Conservation (phyloP, 148 eudicot genomes). For the Hydrangea macrophylla region DNA sequence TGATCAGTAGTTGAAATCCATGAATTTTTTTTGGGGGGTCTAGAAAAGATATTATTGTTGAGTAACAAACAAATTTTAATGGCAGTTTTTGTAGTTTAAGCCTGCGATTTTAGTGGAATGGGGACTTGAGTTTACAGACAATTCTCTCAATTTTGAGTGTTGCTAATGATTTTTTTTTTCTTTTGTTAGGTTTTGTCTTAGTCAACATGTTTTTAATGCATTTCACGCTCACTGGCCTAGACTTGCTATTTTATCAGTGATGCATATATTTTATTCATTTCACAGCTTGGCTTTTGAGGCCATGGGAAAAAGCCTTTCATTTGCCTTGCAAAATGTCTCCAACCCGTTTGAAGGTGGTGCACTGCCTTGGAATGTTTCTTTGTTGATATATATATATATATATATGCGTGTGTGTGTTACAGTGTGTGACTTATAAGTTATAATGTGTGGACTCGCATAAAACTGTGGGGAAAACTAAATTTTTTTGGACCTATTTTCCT, state of each 20-base stretch:
- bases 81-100: not conserved
- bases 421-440: no score
- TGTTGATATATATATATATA: no score
- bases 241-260: not conserved
- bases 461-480: no score
- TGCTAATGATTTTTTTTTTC: no score
- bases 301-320: not conserved
- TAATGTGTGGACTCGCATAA: no score
- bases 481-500: no score
- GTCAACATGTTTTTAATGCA: not conserved
- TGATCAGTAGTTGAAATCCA: no score
- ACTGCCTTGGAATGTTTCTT: not conserved
- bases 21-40: not conserved
- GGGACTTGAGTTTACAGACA: not conserved
- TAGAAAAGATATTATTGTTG: no score
- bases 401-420: no score
- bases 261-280: not conserved
- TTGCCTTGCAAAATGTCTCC: not conserved
- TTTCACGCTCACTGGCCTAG: not conserved
- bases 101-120: not conserved
- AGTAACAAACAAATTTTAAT: not conserved
- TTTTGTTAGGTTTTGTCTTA: no score
- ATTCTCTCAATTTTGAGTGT: not conserved
- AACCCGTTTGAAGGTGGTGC: not conserved
- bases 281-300: no score